These are phyloP conservation scores for Turnera subulata DNA, from an alignment of 345 rosid species.

Conservation along the genomic window DNA sequence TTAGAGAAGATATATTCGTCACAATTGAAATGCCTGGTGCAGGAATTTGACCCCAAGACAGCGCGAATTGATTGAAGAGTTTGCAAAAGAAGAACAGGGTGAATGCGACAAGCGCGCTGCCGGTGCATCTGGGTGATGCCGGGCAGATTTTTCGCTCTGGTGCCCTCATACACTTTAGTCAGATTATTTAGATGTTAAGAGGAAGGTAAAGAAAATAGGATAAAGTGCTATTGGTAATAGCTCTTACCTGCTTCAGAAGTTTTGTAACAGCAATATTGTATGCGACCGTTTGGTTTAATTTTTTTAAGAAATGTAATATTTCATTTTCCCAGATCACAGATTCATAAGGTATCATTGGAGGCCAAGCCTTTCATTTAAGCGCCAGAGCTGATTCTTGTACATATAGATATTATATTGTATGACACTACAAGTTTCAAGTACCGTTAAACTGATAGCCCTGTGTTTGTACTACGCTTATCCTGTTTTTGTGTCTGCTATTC, in stretches of 20 bases:
- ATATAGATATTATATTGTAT: background rate
- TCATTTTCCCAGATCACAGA: background rate
- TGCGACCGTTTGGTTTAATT: background rate
- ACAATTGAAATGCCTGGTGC: constrained; percentile 10
- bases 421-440: too few relatives aligned
- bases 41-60: constrained; percentile 81
- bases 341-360: background rate
- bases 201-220: background rate
- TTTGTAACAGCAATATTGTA: constrained; percentile 7
- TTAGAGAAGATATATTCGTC: background rate
- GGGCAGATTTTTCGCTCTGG: background rate
- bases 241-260: constrained; percentile 8
- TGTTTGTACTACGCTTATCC: too few relatives aligned
- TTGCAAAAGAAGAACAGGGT: constrained; percentile 82
- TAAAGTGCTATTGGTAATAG: background rate
- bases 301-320: constrained; percentile 9
- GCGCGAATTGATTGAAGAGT: constrained; percentile 87
- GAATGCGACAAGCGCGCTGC: constrained; percentile 64
- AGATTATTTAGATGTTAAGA: background rate
- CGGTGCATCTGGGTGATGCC: constrained; percentile 62
- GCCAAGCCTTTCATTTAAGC: background rate
- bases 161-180: background rate
- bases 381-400: background rate
- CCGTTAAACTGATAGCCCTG: too few relatives aligned
- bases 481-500: too few relatives aligned